These are phyloP conservation scores for Pachysandra terminalis DNA, from an alignment of 164 flowering plant genomes.

Conservation along the genomic window DNA sequence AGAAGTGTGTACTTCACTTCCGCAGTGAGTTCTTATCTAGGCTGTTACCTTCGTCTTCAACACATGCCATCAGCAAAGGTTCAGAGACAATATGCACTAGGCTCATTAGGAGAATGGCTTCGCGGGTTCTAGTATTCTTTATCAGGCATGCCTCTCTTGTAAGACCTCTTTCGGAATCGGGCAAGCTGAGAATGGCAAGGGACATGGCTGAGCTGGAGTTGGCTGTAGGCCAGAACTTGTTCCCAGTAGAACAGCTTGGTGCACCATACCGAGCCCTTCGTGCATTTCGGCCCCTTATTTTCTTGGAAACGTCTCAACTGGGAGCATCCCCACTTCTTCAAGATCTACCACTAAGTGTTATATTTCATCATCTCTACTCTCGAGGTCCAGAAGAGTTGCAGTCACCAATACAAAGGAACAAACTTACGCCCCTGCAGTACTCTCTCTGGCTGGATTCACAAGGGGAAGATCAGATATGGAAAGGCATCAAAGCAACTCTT, in stretches of 20 bases:
- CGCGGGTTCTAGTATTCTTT: slow-evolving; percentile 73
- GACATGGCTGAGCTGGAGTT: slow-evolving; percentile 98
- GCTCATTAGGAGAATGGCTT: slow-evolving; percentile 83
- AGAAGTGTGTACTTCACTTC: slow-evolving; percentile 72
- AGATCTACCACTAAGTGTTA: slow-evolving; percentile 78
- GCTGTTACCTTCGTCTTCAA: slow-evolving; percentile 54
- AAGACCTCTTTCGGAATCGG: slow-evolving; percentile 95
- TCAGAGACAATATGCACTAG: slow-evolving; percentile 72
- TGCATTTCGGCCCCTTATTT: slow-evolving; percentile 85
- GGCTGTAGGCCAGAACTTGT: slow-evolving; percentile 84
- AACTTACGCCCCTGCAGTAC: slow-evolving; percentile 76
- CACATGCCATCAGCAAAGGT: slow-evolving; percentile 34
- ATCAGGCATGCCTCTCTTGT: slow-evolving; percentile 90
- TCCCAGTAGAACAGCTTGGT: slow-evolving; percentile 94
- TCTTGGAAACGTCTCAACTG: slow-evolving; percentile 85
- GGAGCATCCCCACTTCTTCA: slow-evolving; percentile 82
- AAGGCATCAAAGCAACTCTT: slow-evolving; percentile 89
- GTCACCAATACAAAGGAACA: slow-evolving; percentile 86
- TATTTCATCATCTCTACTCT: slow-evolving; percentile 93
- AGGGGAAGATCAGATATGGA: slow-evolving; percentile 94
- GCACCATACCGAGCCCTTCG: slow-evolving; percentile 91
- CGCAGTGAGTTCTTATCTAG: slow-evolving; percentile 75
- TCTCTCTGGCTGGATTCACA: slow-evolving; percentile 93
- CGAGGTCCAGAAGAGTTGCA: slow-evolving; percentile 86
- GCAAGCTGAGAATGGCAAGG: slow-evolving; percentile 87